phyloP scores from a whole-genome alignment of 1,284 basidiomycete species.

The Phellinidium pouzarii region DNA sequence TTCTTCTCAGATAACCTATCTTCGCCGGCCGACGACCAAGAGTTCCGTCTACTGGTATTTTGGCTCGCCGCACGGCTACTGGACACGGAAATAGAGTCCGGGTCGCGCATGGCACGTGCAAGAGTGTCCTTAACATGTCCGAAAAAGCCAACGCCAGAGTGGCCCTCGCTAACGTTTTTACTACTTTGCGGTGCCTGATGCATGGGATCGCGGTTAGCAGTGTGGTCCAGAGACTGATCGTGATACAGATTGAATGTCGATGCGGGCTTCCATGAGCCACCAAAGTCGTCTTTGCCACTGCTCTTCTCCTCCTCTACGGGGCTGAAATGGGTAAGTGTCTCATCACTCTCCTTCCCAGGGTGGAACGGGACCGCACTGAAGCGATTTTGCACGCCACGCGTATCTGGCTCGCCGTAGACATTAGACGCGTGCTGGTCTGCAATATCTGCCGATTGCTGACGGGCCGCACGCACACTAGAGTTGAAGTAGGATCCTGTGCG shows the following conservation, averaged over 20 bases:
- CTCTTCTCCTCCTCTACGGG: not conserved
- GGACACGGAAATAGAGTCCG: not conserved
- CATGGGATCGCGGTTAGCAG: not conserved
- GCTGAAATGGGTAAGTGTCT: not conserved
- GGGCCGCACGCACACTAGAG: not conserved
- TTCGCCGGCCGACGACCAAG: slow-evolving; percentile 1
- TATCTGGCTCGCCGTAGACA: not conserved
- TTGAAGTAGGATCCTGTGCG: not conserved
- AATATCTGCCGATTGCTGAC: not conserved
- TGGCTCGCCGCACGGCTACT: not conserved
- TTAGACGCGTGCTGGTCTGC: not conserved
- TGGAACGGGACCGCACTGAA: not conserved
- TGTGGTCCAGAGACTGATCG: not conserved
- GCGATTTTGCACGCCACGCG: not conserved
- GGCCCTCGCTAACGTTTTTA: not conserved
- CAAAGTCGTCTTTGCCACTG: not conserved
- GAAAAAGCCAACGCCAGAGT: slow-evolving; percentile 1
- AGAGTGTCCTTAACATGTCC: slow-evolving; percentile 6
- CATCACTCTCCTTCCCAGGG: not conserved
- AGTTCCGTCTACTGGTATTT: not conserved
- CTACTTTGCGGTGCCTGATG: not conserved
- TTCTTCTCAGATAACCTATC: not conserved
- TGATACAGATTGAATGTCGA: not conserved
- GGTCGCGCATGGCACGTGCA: not conserved
- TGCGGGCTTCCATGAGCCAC: not conserved